Evolutionary conservation across 2,329 filamentous ascomycete species (phyloP).

Genomic region (Plenodomus biglobosus): DNA sequence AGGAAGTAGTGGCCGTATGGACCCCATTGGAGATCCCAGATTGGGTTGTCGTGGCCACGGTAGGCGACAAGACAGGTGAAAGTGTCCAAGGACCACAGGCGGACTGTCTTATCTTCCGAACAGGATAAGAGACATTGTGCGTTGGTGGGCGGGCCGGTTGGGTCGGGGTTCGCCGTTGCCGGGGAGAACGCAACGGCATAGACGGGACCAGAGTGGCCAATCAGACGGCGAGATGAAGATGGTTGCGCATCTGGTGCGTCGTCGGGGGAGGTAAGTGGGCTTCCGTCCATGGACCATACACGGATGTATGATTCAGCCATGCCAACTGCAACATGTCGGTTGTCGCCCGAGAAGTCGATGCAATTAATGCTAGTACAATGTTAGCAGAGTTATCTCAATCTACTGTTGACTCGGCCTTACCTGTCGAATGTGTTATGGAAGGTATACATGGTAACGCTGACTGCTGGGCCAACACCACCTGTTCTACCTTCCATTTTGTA

Average conservation of each 20-base stretch:
- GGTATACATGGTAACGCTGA: slow-evolving; percentile 96
- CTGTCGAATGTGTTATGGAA: slow-evolving; percentile 95
- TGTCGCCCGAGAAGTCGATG: slow-evolving; percentile 92
- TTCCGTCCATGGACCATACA: slow-evolving; percentile 88
- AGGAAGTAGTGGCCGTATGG: slow-evolving; percentile 96
- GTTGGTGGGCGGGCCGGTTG: slow-evolving; percentile 55
- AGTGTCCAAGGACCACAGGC: slow-evolving; percentile 88
- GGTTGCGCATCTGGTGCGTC: slow-evolving; percentile 57
- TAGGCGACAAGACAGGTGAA: slow-evolving; percentile 94
- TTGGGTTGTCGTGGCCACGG: slow-evolving; percentile 86
- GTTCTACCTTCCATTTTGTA: slow-evolving; percentile 85
- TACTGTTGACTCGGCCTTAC: slow-evolving; percentile 53
- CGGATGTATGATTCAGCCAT: slow-evolving; percentile 95
- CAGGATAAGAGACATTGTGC: slow-evolving; percentile 82
- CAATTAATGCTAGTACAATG: slow-evolving; percentile 71
- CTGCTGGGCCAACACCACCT: slow-evolving; percentile 76
- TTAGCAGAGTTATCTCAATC: neutral
- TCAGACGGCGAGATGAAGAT: slow-evolving; percentile 71
- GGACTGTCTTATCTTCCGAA: slow-evolving; percentile 83
- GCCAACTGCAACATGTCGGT: slow-evolving; percentile 81
- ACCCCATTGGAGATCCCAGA: slow-evolving; percentile 86
- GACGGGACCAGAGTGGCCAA: slow-evolving; percentile 87
- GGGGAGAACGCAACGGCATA: slow-evolving; percentile 90
- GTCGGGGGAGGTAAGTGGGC: slow-evolving; percentile 69
- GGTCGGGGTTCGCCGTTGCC: slow-evolving; percentile 55